Evolutionary conservation across 1,284 basidiomycete genomes (phyloP).

Genomic region (Marasmius tenuissimus): DNA sequence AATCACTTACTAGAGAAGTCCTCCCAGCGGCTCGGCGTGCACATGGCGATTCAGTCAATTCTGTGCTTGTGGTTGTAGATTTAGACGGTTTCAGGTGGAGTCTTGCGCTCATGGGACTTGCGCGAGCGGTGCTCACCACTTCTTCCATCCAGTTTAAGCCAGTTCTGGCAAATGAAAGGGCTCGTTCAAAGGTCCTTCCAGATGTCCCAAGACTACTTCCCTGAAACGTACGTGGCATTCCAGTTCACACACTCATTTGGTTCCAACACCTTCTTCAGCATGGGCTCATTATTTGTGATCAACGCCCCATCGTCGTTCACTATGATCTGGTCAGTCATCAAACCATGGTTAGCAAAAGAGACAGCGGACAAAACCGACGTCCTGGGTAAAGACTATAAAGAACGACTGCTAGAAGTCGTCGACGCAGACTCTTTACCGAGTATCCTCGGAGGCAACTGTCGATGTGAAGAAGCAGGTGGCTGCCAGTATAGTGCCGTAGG

Average conservation of each 20-base stretch:
- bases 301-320: slow-evolving; percentile 73
- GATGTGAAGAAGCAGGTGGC: slow-evolving; percentile 51
- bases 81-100: slow-evolving; percentile 65
- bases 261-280: slow-evolving; percentile 36
- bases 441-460: slow-evolving; percentile 44
- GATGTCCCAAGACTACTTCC: slow-evolving; percentile 74
- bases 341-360: slow-evolving; percentile 71
- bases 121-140: background rate
- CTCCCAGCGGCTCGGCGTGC: slow-evolving; percentile 61
- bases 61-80: slow-evolving; percentile 64
- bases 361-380: slow-evolving; percentile 67
- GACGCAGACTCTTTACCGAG: slow-evolving; percentile 50
- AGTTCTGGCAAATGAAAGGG: slow-evolving; percentile 75
- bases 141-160: slow-evolving; percentile 42
- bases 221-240: slow-evolving; percentile 57
- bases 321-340: slow-evolving; percentile 66
- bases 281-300: slow-evolving; percentile 67
- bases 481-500: slow-evolving; percentile 63
- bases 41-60: slow-evolving; percentile 48
- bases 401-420: slow-evolving; percentile 53
- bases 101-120: background rate
- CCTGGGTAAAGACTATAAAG: slow-evolving; percentile 56
- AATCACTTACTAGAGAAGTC: slow-evolving; percentile 61
- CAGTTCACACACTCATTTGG: background rate
- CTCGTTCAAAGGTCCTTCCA: slow-evolving; percentile 62